Conservation (phyloP, 345 rosid species). For the Pistacia vera region DNA sequence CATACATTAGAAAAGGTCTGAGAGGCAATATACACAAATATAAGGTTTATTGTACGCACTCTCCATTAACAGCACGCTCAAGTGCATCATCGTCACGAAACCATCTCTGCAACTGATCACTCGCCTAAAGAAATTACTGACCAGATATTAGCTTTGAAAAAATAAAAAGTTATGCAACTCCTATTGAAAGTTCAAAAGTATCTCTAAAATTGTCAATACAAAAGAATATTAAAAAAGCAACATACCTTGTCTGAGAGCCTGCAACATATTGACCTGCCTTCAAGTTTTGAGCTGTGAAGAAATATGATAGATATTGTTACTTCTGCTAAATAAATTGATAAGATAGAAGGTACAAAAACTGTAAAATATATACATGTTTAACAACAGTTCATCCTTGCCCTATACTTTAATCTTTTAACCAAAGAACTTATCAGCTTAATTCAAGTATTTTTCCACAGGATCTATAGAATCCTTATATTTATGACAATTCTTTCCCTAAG, state of each 20-base stretch:
- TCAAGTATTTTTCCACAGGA: not conserved
- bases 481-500: not conserved
- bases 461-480: not conserved
- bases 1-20: not conserved
- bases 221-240: conserved; percentile 5
- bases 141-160: conserved; percentile 6
- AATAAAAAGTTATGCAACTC: not conserved
- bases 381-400: not conserved
- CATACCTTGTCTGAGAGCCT: conserved; percentile 85
- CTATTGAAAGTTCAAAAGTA: not conserved
- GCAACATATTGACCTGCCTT: conserved; percentile 78
- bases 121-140: conserved; percentile 38
- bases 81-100: conserved; percentile 72
- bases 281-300: conserved; percentile 71
- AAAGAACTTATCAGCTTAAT: not conserved
- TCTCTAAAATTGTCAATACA: not conserved
- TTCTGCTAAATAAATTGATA: not conserved
- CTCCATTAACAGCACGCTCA: conserved; percentile 77
- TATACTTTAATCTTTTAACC: not conserved
- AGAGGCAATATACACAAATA: conserved; percentile 2
- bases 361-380: not conserved
- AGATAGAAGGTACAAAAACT: not conserved
- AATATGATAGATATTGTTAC: not conserved
- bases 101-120: conserved; percentile 49
- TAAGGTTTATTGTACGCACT: conserved; percentile 48